These are phyloP conservation scores for Chaetomiaceae sp. DNA, from an alignment of 2,329 filamentous ascomycete species.

Conservation along the genomic window DNA sequence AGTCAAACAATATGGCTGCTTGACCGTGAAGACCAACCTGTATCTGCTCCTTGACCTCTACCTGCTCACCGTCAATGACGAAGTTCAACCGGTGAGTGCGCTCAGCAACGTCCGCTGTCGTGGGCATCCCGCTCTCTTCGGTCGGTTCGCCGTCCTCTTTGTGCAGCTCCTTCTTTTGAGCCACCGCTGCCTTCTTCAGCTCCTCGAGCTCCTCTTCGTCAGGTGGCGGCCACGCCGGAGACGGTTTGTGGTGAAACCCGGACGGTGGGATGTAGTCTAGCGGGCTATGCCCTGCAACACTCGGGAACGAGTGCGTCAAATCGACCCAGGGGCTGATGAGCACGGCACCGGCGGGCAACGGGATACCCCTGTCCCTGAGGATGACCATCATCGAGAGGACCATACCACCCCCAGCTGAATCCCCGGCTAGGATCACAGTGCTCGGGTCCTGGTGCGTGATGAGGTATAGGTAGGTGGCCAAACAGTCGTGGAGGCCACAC, in stretches of 20 bases:
- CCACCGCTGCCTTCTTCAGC: conserved; percentile 41
- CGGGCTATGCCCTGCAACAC: conserved; percentile 63
- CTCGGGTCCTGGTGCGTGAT: conserved; percentile 68
- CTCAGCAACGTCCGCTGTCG: conserved; percentile 20
- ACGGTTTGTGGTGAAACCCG: conserved; percentile 89
- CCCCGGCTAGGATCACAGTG: conserved; percentile 81
- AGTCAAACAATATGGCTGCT: conserved; percentile 14
- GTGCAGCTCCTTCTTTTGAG: conserved; percentile 24
- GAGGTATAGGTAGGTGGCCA: conserved; percentile 81
- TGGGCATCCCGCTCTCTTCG: conserved; percentile 15
- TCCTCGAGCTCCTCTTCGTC: conserved; percentile 66
- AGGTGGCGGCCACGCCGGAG: conserved; percentile 84
- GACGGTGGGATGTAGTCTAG: conserved; percentile 82
- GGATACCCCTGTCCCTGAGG: conserved; percentile 74
- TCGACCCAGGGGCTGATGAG: conserved; percentile 96
- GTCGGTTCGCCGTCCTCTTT: conserved; percentile 7
- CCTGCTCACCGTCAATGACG: conserved; percentile 60
- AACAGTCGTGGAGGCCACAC: conserved; percentile 81
- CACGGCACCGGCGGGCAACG: conserved; percentile 82
- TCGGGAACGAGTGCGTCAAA: conserved; percentile 91
- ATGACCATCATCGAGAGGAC: conserved; percentile 71
- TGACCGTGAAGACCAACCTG: conserved; percentile 50
- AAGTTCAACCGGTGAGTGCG: conserved; percentile 47
- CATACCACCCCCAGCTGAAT: conserved; percentile 93
- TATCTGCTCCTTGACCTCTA: conserved; percentile 84